These are phyloP conservation scores for Didymella pinodella DNA, from an alignment of 2,329 filamentous ascomycete genomes.

Conservation along the genomic window DNA sequence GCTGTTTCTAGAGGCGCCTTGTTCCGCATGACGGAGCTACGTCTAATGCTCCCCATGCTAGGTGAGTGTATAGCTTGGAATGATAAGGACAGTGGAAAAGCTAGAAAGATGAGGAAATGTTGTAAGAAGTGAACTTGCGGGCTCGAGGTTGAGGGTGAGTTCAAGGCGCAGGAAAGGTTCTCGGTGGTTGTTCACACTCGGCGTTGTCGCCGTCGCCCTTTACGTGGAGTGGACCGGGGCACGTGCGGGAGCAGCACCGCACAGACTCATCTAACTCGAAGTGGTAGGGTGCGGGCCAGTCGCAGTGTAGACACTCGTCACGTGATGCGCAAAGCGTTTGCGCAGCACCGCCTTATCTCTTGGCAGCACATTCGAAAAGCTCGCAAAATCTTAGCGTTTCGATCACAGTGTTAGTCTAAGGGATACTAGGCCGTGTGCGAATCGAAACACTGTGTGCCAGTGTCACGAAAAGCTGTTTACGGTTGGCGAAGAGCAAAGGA, in stretches of 20 bases:
- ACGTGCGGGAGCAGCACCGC: background rate
- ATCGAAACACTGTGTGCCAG: background rate
- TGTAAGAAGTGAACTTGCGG: background rate
- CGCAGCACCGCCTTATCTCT: background rate
- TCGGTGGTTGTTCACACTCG: background rate
- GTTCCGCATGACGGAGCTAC: background rate
- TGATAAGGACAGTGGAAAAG: background rate
- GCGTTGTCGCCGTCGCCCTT: background rate
- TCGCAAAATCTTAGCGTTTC: background rate
- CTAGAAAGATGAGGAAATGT: background rate
- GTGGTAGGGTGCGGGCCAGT: background rate
- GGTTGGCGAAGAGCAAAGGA: background rate
- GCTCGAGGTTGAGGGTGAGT: background rate
- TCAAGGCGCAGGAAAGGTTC: background rate
- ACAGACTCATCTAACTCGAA: background rate
- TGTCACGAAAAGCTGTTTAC: background rate
- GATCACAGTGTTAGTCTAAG: background rate
- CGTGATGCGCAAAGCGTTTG: background rate
- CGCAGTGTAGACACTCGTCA: conserved; percentile 1
- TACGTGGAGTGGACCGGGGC: background rate
- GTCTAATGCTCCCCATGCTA: background rate
- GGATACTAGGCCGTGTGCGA: background rate
- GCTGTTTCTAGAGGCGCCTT: background rate
- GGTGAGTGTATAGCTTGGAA: background rate
- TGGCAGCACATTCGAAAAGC: background rate